Evolutionary conservation across 352 stramenopile genomes (phyloP), one percentile per base, ranked within the genome.

Genomic region (Pythium chondricola): DNA sequence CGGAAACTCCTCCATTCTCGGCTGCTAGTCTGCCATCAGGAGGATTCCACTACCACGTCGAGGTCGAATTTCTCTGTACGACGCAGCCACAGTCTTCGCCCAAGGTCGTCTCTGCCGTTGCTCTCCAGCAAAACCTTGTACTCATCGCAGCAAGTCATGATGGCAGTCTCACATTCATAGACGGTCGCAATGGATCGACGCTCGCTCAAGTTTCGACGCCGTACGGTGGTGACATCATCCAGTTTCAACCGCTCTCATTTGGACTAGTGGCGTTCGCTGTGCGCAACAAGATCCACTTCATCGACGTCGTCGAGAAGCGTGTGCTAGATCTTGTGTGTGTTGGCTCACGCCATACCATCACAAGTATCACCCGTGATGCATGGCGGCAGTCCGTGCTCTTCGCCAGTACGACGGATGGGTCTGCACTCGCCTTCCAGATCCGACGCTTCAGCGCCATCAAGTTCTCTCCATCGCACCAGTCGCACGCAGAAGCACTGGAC

Each of bases 371-470:
- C 7, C 52, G 51, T 27, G 66, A 75, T 21, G 33, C 52, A 25
- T 75, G 54, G 66, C 62, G 59, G 3, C 48, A 61, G 22, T 48
- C 40, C 13, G 29, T 56, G 4, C 37, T 75, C 2, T 69, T 65
- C 35, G 62, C 52, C 2, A 63, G 66, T 10, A 72, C 66, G 6
- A 54, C 18, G 29, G 55, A 59, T 22, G 62, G 62, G 2, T 41
- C 48, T 20, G 62, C 27, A n/a, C 44, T 72, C 0, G 62, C 58
- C 9, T 75, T 72, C 47, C 54, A 43, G 2, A 49, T 75, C 36
- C 48, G 61, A 2, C 47, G 53, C 24, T 63, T 66, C 22, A 53
- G 47, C 14, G 40, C 36, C 20, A 18, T 59, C 32, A 58, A 59
- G 35, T 56, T 8, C 27, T 53, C 4, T 24, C 31, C 22, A 24